These are phyloP conservation scores for Gigaspora rosea DNA, from an alignment of 192 early-diverging fungal genomes.

Conservation along the genomic window DNA sequence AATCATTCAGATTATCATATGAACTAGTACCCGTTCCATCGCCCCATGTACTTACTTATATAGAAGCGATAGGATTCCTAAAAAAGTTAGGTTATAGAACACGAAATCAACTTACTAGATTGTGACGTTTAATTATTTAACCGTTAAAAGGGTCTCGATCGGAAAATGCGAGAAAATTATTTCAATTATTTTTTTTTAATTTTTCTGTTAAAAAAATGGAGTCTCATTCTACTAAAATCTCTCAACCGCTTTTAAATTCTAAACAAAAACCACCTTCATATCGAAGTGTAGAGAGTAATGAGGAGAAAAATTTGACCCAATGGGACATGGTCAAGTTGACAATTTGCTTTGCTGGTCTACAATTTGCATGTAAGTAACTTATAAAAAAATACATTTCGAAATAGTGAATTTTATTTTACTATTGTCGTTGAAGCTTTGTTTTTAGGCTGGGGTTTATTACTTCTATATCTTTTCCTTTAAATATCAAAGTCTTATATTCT, in stretches of 20 bases:
- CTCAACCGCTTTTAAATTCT: neutral
- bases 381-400: neutral
- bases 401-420: neutral
- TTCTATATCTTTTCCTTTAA: neutral
- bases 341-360: conserved; percentile 64
- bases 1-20: too few species aligned
- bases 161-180: too few species aligned
- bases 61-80: too few species aligned
- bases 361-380: conserved; percentile 65
- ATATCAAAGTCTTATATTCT: conserved; percentile 13
- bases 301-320: neutral
- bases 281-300: neutral
- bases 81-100: too few species aligned
- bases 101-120: too few species aligned
- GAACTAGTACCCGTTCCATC: too few species aligned
- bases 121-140: too few species aligned
- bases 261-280: neutral
- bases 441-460: neutral
- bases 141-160: too few species aligned
- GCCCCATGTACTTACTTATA: too few species aligned
- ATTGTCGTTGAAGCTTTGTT: neutral
- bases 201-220: too few species aligned
- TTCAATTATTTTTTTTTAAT: too few species aligned
- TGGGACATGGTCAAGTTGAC: conserved; percentile 48
- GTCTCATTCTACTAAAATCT: too few species aligned